These are phyloP conservation scores for Hypoxylon rubiginosum DNA, from an alignment of 2,329 filamentous ascomycete species.

Conservation along the genomic window DNA sequence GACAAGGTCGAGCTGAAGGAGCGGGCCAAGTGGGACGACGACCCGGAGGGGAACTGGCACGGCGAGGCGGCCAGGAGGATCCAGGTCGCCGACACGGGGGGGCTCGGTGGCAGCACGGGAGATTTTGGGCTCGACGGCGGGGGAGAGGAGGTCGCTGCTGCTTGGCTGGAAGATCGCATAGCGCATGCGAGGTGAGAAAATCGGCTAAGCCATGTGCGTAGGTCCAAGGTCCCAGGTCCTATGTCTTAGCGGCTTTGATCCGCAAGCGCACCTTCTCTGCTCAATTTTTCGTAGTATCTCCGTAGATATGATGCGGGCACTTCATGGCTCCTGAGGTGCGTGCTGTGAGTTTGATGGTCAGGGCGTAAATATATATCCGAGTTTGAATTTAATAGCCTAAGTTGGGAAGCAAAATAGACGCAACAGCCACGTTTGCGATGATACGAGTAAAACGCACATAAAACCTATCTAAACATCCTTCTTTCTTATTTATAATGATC, in stretches of 20 bases:
- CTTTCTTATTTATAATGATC: neutral
- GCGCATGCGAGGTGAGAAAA: neutral
- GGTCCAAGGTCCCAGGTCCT: too few species aligned
- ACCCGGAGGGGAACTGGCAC: slow-evolving; percentile 52
- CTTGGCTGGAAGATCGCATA: slow-evolving; percentile 45
- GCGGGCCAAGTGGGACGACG: slow-evolving; percentile 58
- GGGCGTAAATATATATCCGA: neutral
- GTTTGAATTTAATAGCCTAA: neutral
- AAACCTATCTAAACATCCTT: neutral
- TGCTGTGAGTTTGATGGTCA: neutral
- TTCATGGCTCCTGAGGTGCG: neutral
- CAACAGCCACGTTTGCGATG: neutral
- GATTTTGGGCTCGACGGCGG: slow-evolving; percentile 20
- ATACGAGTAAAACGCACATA: neutral
- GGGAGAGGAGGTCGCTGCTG: slow-evolving; percentile 36
- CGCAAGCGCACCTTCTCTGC: neutral
- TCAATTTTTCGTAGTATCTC: neutral
- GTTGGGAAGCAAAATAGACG: neutral
- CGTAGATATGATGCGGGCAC: neutral
- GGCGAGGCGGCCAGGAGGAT: slow-evolving; percentile 57
- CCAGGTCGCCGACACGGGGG: slow-evolving; percentile 55
- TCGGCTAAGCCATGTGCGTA: neutral
- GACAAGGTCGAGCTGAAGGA: slow-evolving; percentile 61
- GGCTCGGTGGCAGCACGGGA: slow-evolving; percentile 18
- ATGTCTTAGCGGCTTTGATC: neutral